These are phyloP conservation scores for Prinsepia uniflora DNA, from an alignment of 306 rosid species.

Conservation along the genomic window DNA sequence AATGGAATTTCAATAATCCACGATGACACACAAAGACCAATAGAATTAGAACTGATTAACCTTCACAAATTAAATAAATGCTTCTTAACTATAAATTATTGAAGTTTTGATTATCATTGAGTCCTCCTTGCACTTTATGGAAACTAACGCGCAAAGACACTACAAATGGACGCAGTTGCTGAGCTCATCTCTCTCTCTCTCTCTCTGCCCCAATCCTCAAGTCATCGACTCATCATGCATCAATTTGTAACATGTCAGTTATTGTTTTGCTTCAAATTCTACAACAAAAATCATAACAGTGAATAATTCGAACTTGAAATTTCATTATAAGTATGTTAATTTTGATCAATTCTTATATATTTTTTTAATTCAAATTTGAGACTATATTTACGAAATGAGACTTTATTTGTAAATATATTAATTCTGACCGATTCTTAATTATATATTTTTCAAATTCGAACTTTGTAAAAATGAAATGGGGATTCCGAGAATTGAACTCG, in stretches of 20 bases:
- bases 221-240: constrained; percentile 22
- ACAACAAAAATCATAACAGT: constrained; percentile 29
- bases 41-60: constrained; percentile 17
- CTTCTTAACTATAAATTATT: constrained; percentile 11
- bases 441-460: no score
- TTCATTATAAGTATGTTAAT: no score
- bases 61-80: background rate
- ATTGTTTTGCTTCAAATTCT: constrained; percentile 4
- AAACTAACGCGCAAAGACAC: constrained; percentile 31
- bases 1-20: constrained; percentile 15
- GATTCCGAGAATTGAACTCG: constrained; percentile 37
- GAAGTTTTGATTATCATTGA: constrained; percentile 23
- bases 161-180: constrained; percentile 36
- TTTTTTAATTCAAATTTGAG: no score
- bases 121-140: constrained; percentile 39
- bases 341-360: no score
- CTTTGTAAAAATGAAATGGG: constrained; percentile 9
- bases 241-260: constrained; percentile 31
- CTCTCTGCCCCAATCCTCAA: constrained; percentile 18
- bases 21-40: constrained; percentile 24
- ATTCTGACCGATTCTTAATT: no score
- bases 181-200: constrained; percentile 25
- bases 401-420: no score
- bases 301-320: no score
- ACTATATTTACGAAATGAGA: no score